Base-by-base conservation (phyloP, 2,329 filamentous ascomycete species). In the Stenocarpella maydis region DNA sequence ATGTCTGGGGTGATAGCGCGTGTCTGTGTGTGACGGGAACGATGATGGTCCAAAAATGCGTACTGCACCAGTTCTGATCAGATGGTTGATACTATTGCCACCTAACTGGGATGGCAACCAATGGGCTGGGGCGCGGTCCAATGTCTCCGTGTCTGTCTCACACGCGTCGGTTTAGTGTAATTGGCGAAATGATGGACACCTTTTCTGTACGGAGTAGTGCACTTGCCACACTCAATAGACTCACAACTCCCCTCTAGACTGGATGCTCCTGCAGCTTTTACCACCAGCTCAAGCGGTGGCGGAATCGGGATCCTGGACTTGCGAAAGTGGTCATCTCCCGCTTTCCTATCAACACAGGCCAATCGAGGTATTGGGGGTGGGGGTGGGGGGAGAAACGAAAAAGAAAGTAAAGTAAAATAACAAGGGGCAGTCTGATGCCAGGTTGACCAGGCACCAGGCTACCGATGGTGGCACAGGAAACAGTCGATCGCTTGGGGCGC, bases 401-500 rank as follows among this genome's bases (percentile, higher is more conserved):
- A 63, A 61, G 31, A 34, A 34, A 34, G 31, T 34, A 63, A 63
- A 47, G 41, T 49, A 47, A 63, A 12, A 49, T 63, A 28, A 43
- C 24, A 34, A 24, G 26, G 19, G 34, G 58, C 28, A 63, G n/a
- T 63, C 43, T 24, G 58, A 63, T 63, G 37, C 58, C 43, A 63
- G 58, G 43, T 63, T 49, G 28, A 63, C 58, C 58, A 63, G 58
- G 58, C n/a, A 49, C 58, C 58, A 63, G 58, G 58, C 28, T 49
- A 49, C 58, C 28, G 58, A 47, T 37, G 43, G 58, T 58, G 64
- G 43, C 65, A 67, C 65, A 58, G 43, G 52, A 31, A 67, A 58
- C 28, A 50, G 34, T 49, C 54, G 65, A 63, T 63, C 28, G 55
- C 55, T 61, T 61, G 55, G 45, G n/a, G n/a, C 55, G 58, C 58